Conservation (phyloP, 768 basidiomycete genomes). For the Butyriboletus loyo region DNA sequence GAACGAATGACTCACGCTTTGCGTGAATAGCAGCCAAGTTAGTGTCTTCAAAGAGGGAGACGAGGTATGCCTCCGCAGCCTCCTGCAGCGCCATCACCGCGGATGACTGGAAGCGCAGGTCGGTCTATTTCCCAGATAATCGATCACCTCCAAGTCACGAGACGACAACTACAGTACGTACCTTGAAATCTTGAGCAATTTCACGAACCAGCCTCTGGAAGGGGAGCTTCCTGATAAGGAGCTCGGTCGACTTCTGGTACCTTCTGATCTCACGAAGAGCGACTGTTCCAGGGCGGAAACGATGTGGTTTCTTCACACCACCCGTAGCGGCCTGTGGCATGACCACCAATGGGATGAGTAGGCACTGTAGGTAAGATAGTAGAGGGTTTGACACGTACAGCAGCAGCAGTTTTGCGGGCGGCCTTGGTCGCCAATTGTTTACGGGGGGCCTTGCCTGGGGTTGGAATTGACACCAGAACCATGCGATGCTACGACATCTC, state of each 20-base stretch:
- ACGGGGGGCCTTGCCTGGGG: constrained; percentile 80
- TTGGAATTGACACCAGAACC: constrained; percentile 23
- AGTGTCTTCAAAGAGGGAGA: constrained; percentile 84
- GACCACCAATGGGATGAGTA: constrained; percentile 11
- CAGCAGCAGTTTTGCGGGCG: constrained; percentile 79
- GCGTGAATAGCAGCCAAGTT: constrained; percentile 91
- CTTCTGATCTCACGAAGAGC: constrained; percentile 98
- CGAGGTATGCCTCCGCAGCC: constrained; percentile 87
- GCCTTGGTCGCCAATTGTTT: constrained; percentile 97
- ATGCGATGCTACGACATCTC: constrained; percentile 27
- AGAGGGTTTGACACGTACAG: constrained; percentile 43
- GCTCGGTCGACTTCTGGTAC: constrained; percentile 98
- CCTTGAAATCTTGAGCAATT: constrained; percentile 97
- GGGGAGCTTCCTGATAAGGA: constrained; percentile 98
- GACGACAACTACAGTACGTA: constrained; percentile 27
- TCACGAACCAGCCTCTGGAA: constrained; percentile 98
- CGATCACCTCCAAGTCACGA: neutral
- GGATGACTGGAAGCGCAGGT: constrained; percentile 93
- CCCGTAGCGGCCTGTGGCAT: constrained; percentile 67
- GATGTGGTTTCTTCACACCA: constrained; percentile 99
- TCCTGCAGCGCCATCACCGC: constrained; percentile 94
- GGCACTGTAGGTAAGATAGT: neutral
- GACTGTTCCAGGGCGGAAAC: constrained; percentile 97
- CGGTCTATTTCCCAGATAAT: constrained; percentile 49
- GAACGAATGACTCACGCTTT: constrained; percentile 49